phyloP scores from a whole-genome alignment of 202 grass and related monocot genomes.

The Alloteropsis angusta region DNA sequence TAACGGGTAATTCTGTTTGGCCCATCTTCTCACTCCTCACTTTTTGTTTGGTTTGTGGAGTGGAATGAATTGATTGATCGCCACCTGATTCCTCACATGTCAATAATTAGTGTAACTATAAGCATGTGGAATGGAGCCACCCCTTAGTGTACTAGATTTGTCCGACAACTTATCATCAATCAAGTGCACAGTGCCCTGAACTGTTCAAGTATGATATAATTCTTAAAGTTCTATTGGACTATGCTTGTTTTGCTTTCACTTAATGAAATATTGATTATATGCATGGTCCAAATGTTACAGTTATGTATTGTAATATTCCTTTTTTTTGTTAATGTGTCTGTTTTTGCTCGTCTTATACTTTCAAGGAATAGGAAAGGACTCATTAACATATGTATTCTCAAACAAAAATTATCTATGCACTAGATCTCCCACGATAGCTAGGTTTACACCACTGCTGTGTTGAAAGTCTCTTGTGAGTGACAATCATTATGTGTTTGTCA shows the following conservation, averaged over 20 bases:
- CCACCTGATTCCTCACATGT: too few species aligned
- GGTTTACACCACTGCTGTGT: not conserved
- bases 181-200: not conserved
- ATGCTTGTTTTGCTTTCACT: not conserved
- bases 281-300: not conserved
- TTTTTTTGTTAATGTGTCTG: too few species aligned
- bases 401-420: not conserved
- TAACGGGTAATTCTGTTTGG: too few species aligned
- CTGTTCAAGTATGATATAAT: not conserved
- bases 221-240: not conserved
- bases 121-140: too few species aligned
- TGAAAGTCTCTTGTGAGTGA: not conserved
- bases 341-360: too few species aligned
- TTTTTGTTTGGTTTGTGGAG: too few species aligned
- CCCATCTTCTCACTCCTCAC: too few species aligned
- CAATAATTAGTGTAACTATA: too few species aligned
- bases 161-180: too few species aligned
- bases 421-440: not conserved
- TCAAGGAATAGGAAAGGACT: not conserved
- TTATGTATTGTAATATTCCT: not conserved
- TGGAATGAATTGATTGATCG: too few species aligned
- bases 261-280: not conserved
- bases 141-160: too few species aligned
- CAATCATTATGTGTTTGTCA: not conserved
- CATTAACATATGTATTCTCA: not conserved